Conservation (phyloP, 163 green algal genomes). For the Chlorella variabilis region DNA sequence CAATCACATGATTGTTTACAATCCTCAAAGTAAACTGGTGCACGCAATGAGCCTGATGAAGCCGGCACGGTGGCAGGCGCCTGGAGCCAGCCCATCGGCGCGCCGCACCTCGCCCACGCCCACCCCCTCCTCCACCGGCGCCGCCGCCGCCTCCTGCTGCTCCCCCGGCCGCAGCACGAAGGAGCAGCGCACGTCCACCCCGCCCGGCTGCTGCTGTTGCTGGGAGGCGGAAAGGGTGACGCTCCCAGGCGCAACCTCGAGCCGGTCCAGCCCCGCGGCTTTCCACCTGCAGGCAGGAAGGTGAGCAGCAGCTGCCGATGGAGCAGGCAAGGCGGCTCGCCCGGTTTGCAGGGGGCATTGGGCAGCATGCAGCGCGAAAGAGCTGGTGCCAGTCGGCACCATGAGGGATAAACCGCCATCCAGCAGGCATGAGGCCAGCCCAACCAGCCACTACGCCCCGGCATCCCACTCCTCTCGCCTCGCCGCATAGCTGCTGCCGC, state of each 20-base stretch:
- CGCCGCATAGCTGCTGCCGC: conserved; percentile 77
- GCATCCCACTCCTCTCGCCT: conserved; percentile 32
- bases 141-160: neutral
- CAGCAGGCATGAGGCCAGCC: too few relatives aligned
- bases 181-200: conserved; percentile 4
- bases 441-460: too few relatives aligned
- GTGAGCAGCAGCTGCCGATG: too few relatives aligned
- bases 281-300: conserved; percentile 80
- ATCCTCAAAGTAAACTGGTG: too few relatives aligned
- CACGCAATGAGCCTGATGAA: too few relatives aligned
- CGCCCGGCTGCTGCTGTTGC: neutral
- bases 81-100: too few relatives aligned
- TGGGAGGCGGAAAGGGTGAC: neutral
- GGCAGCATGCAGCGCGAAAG: too few relatives aligned
- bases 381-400: too few relatives aligned
- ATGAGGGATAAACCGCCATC: too few relatives aligned
- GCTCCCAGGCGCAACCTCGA: conserved; percentile 47
- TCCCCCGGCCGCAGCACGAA: conserved; percentile 8
- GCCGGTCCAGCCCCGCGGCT: conserved; percentile 81
- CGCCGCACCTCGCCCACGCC: conserved; percentile 44
- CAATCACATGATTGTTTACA: too few relatives aligned
- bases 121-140: conserved; percentile 31
- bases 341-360: too few relatives aligned
- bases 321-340: neutral
- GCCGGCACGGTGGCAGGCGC: too few relatives aligned